phyloP scores from a whole-genome alignment of 495 filamentous ascomycete genomes.

The Aspergillus carlsbadensis region DNA sequence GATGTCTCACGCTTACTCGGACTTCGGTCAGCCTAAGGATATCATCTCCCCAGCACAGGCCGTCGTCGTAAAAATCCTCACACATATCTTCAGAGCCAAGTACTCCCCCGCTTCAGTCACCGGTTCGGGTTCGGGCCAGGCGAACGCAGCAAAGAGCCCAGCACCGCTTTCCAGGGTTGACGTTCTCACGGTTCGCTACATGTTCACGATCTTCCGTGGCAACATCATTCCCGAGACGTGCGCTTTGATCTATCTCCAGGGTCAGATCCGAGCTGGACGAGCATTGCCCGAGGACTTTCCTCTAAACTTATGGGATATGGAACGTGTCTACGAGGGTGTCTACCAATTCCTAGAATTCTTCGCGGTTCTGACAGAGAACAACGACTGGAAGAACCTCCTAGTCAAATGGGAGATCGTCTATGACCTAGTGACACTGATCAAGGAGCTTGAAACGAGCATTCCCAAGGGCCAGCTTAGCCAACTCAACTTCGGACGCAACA shows the following conservation, averaged over 20 bases:
- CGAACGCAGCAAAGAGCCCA: constrained; percentile 35
- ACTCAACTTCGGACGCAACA: constrained; percentile 36
- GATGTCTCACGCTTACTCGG: constrained; percentile 84
- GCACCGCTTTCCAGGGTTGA: constrained; percentile 52
- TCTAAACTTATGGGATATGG: constrained; percentile 95
- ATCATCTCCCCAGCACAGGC: constrained; percentile 94
- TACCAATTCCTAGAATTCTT: constrained; percentile 93
- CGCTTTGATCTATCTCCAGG: constrained; percentile 88
- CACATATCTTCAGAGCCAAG: constrained; percentile 78
- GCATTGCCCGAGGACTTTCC: constrained; percentile 80
- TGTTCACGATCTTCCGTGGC: constrained; percentile 88
- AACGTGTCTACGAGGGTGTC: constrained; percentile 83
- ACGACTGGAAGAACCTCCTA: constrained; percentile 65
- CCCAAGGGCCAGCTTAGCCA: constrained; percentile 63
- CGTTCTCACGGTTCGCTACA: constrained; percentile 74
- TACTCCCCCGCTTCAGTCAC: constrained; percentile 54
- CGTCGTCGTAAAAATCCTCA: constrained; percentile 84
- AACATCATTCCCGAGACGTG: constrained; percentile 90
- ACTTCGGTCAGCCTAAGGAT: constrained; percentile 88
- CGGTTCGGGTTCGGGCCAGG: constrained; percentile 38
- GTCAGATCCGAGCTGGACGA: constrained; percentile 71
- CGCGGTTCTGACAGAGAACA: constrained; percentile 81
- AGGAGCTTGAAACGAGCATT: constrained; percentile 81
- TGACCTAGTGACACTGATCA: constrained; percentile 80
- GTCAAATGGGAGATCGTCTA: constrained; percentile 85